Base-by-base conservation (phyloP, 805 yeast genomes). In the Candida tammaniensis region DNA sequence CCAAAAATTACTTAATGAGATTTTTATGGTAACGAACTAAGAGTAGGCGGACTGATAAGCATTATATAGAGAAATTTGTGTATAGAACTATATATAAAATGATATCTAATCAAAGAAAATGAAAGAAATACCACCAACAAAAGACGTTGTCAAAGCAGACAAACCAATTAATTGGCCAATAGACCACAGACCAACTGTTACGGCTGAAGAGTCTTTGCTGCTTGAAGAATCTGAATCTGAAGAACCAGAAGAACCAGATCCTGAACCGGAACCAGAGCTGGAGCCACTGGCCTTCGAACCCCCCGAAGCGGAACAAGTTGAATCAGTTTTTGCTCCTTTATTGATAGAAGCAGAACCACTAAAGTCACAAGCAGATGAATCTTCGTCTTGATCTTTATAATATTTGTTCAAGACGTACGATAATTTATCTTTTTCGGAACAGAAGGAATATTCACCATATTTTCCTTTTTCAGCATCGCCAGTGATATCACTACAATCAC, bases 1-100 rank as follows among this genome's bases (percentile, higher is more conserved):
- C 55, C 74, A 83, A 2, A 80, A 86, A 56, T 88, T 96, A 10
- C 70, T 91, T 42, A 87, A 86, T 48, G 98, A 91, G 60, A 91
- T 91, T 38, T 86, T 91, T 54, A 91, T 91, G 97, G 76, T 88
- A 30, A 68, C 82, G 17, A 73, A 69, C 43, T 66, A 56, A 43
- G 3, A 17, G 26, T 21, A 29, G 24, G 20, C n/a, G n/a, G n/a
- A n/a, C n/a, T n/a, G n/a, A n/a, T n/a, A n/a, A n/a, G n/a, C n/a
- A n/a, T 24, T 10, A 24, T 11, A 23, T 22, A 29, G 17, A 24
- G 4, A 14, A 27, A 24, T 13, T n/a, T 17, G 22, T 24, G 17
- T 31, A 35, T n/a, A 35, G 20, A 12, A 7, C 23, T 33, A 27
- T 21, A 17, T 24, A 20, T 21, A 20, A 11, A 20, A 8, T 20